Percentiles rank a stretch among this genome's conserved stretches.
These are phyloP conservation scores for Thielaviopsis ethacetica DNA, from an alignment of 2,329 filamentous ascomycete genomes.

Conservation along the genomic window DNA sequence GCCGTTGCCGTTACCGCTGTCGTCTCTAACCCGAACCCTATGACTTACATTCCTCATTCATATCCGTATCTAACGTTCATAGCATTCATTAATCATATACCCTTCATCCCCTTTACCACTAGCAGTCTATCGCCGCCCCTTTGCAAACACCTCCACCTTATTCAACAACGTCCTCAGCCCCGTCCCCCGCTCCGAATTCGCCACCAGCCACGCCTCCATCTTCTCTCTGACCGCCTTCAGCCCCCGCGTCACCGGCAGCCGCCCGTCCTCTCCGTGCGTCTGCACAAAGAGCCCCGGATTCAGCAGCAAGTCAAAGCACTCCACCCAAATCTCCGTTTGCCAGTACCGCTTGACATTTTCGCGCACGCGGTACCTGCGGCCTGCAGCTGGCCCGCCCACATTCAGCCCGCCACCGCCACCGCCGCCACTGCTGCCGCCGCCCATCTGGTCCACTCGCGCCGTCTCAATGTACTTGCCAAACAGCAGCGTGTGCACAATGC, in stretches of 20 bases:
- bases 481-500: conserved; percentile 71
- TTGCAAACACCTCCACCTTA: conserved; percentile 39
- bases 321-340: conserved; percentile 81
- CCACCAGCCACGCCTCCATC: conserved; percentile 75
- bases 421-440: conserved; percentile 33
- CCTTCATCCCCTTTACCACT: background rate
- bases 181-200: conserved; percentile 66
- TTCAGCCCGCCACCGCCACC: conserved; percentile 31
- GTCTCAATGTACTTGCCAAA: conserved; percentile 95
- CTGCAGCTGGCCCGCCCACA: conserved; percentile 30
- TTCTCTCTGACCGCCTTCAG: conserved; percentile 53
- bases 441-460: conserved; percentile 29
- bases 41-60: too few species aligned
- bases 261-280: conserved; percentile 30
- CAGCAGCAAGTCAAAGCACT: conserved; percentile 69
- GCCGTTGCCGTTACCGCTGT: too few species aligned
- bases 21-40: background rate
- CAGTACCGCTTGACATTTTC: conserved; percentile 88
- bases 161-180: conserved; percentile 54
- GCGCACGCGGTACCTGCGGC: conserved; percentile 60
- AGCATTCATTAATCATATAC: background rate
- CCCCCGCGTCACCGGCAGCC: conserved; percentile 55
- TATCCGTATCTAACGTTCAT: too few species aligned
- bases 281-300: conserved; percentile 59
- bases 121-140: conserved; percentile 16